phyloP scores from a whole-genome alignment of 805 yeast genomes.

The Starmerella lactis-condensi region DNA sequence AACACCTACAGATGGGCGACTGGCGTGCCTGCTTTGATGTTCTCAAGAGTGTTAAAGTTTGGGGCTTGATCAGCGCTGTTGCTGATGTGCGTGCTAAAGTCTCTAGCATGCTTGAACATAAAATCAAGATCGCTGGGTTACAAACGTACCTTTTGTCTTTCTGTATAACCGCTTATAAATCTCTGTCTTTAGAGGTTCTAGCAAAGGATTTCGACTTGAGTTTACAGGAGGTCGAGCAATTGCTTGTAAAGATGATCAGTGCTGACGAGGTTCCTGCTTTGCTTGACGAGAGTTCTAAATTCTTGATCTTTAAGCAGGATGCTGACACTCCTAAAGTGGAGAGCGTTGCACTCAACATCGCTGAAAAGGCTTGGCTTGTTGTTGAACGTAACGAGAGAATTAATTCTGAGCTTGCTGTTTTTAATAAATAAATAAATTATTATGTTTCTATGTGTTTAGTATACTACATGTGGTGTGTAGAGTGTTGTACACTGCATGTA shows the following conservation, averaged over 20 bases:
- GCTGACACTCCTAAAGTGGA: slow-evolving; percentile 71
- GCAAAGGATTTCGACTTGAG: slow-evolving; percentile 48
- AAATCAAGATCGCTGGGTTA: slow-evolving; percentile 76
- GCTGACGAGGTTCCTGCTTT: slow-evolving; percentile 60
- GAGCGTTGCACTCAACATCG: slow-evolving; percentile 66
- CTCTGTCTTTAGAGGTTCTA: slow-evolving; percentile 50
- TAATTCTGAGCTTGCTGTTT: neutral
- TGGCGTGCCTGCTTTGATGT: slow-evolving; percentile 65
- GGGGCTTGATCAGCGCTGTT: slow-evolving; percentile 62
- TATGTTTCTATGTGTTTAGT: neutral
- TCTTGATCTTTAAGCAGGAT: slow-evolving; percentile 52
- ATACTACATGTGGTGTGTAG: neutral
- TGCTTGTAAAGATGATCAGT: slow-evolving; percentile 58
- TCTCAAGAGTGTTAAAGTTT: slow-evolving; percentile 59
- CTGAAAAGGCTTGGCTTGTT: slow-evolving; percentile 60
- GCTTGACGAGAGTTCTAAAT: slow-evolving; percentile 45
- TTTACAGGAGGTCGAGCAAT: slow-evolving; percentile 36
- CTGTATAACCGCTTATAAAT: slow-evolving; percentile 47
- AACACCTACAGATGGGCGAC: slow-evolving; percentile 70
- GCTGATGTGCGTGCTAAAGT: slow-evolving; percentile 35
- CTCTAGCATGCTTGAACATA: slow-evolving; percentile 41
- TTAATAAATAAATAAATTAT: neutral
- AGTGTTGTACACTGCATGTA: neutral
- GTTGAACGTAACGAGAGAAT: slow-evolving; percentile 77
- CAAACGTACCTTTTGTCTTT: slow-evolving; percentile 82